Conservation (phyloP, 768 basidiomycete genomes). For the Lyophyllum atratum region DNA sequence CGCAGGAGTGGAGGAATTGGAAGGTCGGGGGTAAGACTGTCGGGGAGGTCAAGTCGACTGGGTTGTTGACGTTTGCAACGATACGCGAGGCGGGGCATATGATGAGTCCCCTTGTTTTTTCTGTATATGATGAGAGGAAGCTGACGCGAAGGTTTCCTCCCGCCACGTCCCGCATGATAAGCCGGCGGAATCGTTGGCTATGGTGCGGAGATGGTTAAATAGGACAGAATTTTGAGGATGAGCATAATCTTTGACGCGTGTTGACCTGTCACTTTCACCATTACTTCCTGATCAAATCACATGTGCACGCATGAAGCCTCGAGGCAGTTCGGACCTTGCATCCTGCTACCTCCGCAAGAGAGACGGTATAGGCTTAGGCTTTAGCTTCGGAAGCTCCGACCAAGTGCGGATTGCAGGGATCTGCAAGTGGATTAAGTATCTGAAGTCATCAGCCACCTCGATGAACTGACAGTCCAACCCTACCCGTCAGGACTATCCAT, state of each 20-base stretch:
- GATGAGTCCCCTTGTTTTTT: slow-evolving; percentile 40
- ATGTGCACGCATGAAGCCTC: background rate
- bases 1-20: slow-evolving; percentile 61
- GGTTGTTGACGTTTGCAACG: slow-evolving; percentile 38
- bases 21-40: slow-evolving; percentile 45
- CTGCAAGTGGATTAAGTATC: background rate
- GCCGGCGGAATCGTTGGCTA: slow-evolving; percentile 60
- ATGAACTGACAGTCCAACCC: background rate
- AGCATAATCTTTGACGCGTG: too few species aligned
- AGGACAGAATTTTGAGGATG: slow-evolving; percentile 35
- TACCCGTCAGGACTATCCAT: background rate
- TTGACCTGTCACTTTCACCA: background rate
- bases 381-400: background rate
- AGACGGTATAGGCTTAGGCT: background rate
- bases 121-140: background rate
- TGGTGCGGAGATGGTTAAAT: slow-evolving; percentile 68
- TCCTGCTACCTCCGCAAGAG: background rate
- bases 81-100: slow-evolving; percentile 55
- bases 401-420: background rate
- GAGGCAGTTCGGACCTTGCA: background rate
- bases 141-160: slow-evolving; percentile 23
- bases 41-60: slow-evolving; percentile 44
- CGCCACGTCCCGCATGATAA: slow-evolving; percentile 66
- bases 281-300: background rate
- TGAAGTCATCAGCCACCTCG: background rate